Base-by-base conservation (phyloP, 1,139 yeast genomes). In the Debaryomyces coudertii region DNA sequence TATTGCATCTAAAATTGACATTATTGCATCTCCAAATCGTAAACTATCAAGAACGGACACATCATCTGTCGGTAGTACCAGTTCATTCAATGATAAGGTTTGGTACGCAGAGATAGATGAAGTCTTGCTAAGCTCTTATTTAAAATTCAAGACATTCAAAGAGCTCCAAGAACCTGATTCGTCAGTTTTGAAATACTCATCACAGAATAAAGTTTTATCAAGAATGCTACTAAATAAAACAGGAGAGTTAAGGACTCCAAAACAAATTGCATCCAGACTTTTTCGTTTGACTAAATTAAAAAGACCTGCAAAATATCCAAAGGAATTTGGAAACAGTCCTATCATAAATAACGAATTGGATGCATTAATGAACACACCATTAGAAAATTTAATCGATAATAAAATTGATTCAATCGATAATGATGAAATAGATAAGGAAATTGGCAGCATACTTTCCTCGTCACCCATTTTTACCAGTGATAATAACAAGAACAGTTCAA, bases 181-280 rank as follows among this genome's bases (percentile, higher is more conserved):
- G 16, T 51, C 63, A 2, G 55, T 65, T 14, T 58, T 71, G 47
- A 68, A 69, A 44, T 65, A 62, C 45, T 62, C 72, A 7, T 64
- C 76, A 11, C 77, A 73, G 50, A 73, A 74, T 53, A 73, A 71
- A 48, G 67, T 73, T 4, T 56, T 75, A 44, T 69, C 77, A 8
- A 56, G 77, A 45, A 72, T 75, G 79, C 46, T 75, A 34, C 60
- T 60, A 36, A 69, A 68, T 50, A 71, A 66, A 50, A 66, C 76
- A 8, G 75, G 75, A 2, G 54, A 68, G 1, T 54, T 62, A 42
- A 61, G 77, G 44, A 62, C 75, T 2, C 65, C 77, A 2, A 71
- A 72, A 49, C 79, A 74, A 51, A 68, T 74, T 34, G 69, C 76
- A 4, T 65, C 75, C 7, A 59, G 70, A 42, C 54, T 66, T 20